Percentiles rank a stretch among this genome's conserved stretches.
Evolutionary conservation across 306 rosid genomes (phyloP).

Genomic region (Glycine soja): DNA sequence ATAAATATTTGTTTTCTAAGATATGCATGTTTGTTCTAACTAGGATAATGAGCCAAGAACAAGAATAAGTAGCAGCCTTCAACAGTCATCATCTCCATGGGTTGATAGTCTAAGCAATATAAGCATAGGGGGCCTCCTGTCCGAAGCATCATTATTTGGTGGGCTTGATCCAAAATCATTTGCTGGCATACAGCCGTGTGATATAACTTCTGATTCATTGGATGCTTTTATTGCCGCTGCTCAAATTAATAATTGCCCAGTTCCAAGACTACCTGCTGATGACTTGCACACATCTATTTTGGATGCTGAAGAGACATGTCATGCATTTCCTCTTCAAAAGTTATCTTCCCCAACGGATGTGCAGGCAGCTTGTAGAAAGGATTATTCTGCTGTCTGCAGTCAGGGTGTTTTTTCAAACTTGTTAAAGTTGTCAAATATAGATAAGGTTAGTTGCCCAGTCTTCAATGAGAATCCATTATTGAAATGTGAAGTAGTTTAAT

Average conservation of each 20-base stretch:
- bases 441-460: conserved; percentile 63
- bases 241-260: conserved; percentile 49
- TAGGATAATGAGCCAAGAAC: conserved; percentile 47
- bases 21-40: conserved; percentile 43
- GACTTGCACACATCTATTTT: conserved; percentile 67
- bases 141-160: conserved; percentile 72
- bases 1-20: conserved; percentile 45
- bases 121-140: conserved; percentile 71
- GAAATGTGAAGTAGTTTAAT: conserved; percentile 16
- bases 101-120: conserved; percentile 56
- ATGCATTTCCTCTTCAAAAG: conserved; percentile 73
- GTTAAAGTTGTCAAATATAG: conserved; percentile 53
- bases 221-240: conserved; percentile 65
- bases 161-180: conserved; percentile 51
- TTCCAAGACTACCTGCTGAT: conserved; percentile 54
- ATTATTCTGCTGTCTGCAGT: conserved; percentile 44
- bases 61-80: conserved; percentile 44
- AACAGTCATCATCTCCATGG: conserved; percentile 52
- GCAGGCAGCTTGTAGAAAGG: conserved; percentile 51
- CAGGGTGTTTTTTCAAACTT: conserved; percentile 57
- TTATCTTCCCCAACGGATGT: conserved; percentile 53
- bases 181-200: conserved; percentile 54
- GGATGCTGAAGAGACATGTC: conserved; percentile 93
- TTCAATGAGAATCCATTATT: conserved; percentile 30
- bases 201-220: conserved; percentile 62